Conservation (phyloP, 139 green algal genomes). For the Chlorella sp. region DNA sequence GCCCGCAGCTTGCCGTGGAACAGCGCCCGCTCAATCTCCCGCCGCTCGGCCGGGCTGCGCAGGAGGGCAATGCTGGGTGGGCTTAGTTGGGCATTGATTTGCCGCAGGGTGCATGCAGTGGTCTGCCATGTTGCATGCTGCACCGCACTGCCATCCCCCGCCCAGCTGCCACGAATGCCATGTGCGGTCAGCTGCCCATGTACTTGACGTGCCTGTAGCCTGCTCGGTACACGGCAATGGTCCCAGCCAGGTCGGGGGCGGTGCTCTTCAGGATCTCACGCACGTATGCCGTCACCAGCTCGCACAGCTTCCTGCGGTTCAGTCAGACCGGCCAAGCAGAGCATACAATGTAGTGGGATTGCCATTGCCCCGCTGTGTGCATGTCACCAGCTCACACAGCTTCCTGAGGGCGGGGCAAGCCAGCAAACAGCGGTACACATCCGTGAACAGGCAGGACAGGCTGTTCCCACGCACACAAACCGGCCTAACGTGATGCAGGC, state of each 20-base stretch:
- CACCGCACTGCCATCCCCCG: neutral
- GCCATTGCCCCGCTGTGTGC: no score
- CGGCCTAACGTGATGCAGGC: no score
- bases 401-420: constrained; percentile 79
- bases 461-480: no score
- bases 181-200: neutral
- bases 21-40: constrained; percentile 76
- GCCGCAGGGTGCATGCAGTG: no score
- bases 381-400: constrained; percentile 96
- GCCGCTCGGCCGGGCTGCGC: constrained; percentile 61
- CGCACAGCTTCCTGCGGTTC: constrained; percentile 87
- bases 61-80: neutral
- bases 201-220: constrained; percentile 51
- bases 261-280: constrained; percentile 76
- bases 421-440: no score
- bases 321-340: no score
- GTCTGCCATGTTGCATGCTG: no score
- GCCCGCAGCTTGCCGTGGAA: constrained; percentile 66
- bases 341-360: no score
- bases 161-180: no score
- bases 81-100: no score
- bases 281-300: constrained; percentile 93
- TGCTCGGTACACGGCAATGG: constrained; percentile 77
- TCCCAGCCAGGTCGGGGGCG: constrained; percentile 69
- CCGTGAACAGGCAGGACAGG: no score